A percentile compares a stretch with the other conserved stretches of the same genome.
phyloP scores from a whole-genome alignment of 148 eudicot genomes.

The Nepenthes gracilis region DNA sequence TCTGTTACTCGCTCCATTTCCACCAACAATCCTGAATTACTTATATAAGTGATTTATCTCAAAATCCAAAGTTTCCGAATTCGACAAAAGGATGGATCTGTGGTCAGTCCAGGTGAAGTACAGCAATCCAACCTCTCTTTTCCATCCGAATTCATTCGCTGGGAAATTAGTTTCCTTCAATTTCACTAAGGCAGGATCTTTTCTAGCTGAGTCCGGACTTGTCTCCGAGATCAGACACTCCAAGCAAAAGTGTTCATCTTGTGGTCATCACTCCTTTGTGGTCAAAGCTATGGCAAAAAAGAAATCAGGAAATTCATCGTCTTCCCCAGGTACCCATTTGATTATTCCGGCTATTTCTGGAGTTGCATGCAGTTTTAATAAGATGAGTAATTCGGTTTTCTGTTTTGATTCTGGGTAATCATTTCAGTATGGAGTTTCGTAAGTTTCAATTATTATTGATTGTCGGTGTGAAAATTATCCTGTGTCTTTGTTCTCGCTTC shows the following conservation, averaged over 20 bases:
- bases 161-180: constrained; percentile 22
- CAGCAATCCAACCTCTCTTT: constrained; percentile 22
- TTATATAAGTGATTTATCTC: too few species aligned
- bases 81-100: constrained; percentile 43
- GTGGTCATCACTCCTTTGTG: constrained; percentile 11
- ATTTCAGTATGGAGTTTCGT: too few species aligned
- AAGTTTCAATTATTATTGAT: too few species aligned
- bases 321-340: constrained; percentile 35
- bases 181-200: constrained; percentile 11
- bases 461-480: too few species aligned
- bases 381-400: too few species aligned
- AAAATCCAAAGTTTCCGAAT: too few species aligned
- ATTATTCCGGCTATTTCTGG: background rate
- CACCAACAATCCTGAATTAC: too few species aligned
- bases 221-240: constrained; percentile 31
- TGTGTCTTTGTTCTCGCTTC: too few species aligned
- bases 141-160: constrained; percentile 18
- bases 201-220: constrained; percentile 19
- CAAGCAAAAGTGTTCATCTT: constrained; percentile 12
- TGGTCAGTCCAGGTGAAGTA: constrained; percentile 56
- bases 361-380: background rate
- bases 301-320: constrained; percentile 40
- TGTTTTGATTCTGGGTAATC: too few species aligned
- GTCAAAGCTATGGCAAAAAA: constrained; percentile 52
- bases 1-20: too few species aligned